Conservation (phyloP, 352 stramenopile genomes). For the Aphanomyces cochlioides region DNA sequence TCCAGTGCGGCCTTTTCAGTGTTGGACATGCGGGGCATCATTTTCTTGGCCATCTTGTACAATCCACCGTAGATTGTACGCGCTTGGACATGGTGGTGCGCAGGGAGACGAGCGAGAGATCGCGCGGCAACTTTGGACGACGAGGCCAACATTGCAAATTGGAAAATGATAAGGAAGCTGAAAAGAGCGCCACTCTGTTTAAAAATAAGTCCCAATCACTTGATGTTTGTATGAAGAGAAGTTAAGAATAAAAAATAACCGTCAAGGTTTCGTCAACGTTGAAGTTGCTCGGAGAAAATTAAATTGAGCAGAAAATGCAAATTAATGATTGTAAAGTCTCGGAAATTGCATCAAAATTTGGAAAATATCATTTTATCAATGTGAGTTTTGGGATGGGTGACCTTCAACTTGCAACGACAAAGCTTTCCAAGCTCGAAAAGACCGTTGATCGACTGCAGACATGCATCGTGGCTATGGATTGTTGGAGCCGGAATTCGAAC, state of each 20-base stretch:
- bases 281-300: too few relatives aligned
- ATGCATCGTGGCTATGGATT: too few relatives aligned
- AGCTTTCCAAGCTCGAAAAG: too few relatives aligned
- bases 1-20: conserved; percentile 94
- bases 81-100: conserved; percentile 36
- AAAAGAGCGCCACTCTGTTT: not conserved
- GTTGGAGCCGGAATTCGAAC: too few relatives aligned
- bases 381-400: too few relatives aligned
- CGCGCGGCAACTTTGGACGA: conserved; percentile 8
- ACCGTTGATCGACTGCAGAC: too few relatives aligned
- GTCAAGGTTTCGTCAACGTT: conserved; percentile 4
- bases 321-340: too few relatives aligned
- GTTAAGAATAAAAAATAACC: not conserved
- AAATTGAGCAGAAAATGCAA: too few relatives aligned
- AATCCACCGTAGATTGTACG: conserved; percentile 80
- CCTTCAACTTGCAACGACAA: too few relatives aligned
- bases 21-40: conserved; percentile 94
- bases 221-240: not conserved
- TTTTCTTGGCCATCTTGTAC: conserved; percentile 92
- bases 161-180: not conserved
- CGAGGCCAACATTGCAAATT: conserved; percentile 22
- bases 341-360: too few relatives aligned
- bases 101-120: not conserved
- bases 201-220: not conserved
- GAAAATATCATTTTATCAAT: too few relatives aligned